Evolutionary conservation across 192 early-diverging fungal species (phyloP).

Genomic region (Gryganskiella cystojenkinii): DNA sequence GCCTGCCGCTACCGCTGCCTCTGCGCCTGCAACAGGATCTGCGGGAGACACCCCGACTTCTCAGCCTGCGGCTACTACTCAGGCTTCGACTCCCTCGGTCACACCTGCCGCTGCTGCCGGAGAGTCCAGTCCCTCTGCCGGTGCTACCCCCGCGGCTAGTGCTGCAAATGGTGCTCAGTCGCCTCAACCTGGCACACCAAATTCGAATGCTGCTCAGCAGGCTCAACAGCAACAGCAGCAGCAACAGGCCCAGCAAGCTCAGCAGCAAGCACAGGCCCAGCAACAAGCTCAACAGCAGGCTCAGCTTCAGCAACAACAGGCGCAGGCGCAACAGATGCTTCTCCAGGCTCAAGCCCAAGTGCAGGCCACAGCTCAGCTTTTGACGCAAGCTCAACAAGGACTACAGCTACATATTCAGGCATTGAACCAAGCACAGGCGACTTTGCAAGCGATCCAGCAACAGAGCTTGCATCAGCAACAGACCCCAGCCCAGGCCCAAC

Average conservation of each 20-base stretch:
- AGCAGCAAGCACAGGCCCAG: conserved; percentile 29
- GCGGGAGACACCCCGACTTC: conserved; percentile 23
- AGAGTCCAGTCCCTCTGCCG: conserved; percentile 26
- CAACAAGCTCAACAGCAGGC: conserved; percentile 32
- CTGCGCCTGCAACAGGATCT: conserved; percentile 5
- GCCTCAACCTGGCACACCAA: conserved; percentile 33
- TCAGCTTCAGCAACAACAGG: conserved; percentile 20
- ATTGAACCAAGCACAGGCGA: conserved; percentile 30
- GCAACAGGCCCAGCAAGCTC: conserved; percentile 4
- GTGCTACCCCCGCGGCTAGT: conserved; percentile 15
- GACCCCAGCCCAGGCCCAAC: conserved; percentile 23
- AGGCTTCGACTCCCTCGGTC: conserved; percentile 20
- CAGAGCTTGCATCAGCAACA: conserved; percentile 7
- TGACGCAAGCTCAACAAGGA: conserved; percentile 30
- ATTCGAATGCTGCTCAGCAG: conserved; percentile 7
- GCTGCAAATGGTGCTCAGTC: conserved; percentile 34
- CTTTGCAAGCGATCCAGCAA: too few relatives aligned
- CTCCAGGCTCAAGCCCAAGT: conserved; percentile 36
- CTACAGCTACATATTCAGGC: conserved; percentile 37
- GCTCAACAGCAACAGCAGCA: conserved; percentile 22
- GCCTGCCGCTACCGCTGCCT: conserved; percentile 25
- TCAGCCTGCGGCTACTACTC: conserved; percentile 23
- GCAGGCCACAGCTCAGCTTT: conserved; percentile 41
- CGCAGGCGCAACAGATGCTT: conserved; percentile 18
- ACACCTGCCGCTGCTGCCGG: conserved; percentile 5